phyloP scores from a whole-genome alignment of 2,329 filamentous ascomycete genomes.

The Ceratocystis colombiana region DNA sequence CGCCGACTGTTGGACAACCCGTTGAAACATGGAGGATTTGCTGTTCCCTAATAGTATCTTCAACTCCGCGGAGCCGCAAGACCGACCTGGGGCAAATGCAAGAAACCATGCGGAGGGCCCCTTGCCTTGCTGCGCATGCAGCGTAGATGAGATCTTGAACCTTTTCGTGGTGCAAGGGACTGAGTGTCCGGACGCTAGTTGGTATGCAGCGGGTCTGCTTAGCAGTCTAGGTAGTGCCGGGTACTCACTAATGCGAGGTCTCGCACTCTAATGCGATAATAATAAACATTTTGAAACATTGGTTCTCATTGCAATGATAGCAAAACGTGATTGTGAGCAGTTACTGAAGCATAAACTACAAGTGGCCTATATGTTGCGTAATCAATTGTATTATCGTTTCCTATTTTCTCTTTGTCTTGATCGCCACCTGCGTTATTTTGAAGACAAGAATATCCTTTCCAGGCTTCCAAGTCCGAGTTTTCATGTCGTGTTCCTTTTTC shows the following conservation, averaged over 20 bases:
- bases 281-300: too few species aligned
- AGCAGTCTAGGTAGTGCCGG: background rate
- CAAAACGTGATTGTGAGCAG: too few species aligned
- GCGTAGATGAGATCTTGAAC: slow-evolving; percentile 27
- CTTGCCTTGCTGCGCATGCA: slow-evolving; percentile 23
- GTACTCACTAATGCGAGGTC: slow-evolving; percentile 21
- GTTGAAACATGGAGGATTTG: slow-evolving; percentile 28
- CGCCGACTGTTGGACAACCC: slow-evolving; percentile 33
- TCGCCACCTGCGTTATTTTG: background rate
- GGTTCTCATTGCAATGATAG: too few species aligned
- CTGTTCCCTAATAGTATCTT: background rate
- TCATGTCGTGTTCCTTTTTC: background rate
- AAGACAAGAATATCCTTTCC: background rate
- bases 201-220: background rate
- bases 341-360: too few species aligned
- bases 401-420: background rate
- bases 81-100: slow-evolving; percentile 18
- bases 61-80: background rate
- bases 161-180: slow-evolving; percentile 30
- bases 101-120: slow-evolving; percentile 27
- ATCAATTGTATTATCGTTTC: too few species aligned
- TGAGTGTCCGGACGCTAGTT: background rate
- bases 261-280: slow-evolving; percentile 16
- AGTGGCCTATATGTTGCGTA: too few species aligned
- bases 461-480: background rate